Percentiles rank a stretch among this genome's conserved stretches.
Conservation (phyloP, 345 rosid species). For the Microthlaspi erraticum region DNA sequence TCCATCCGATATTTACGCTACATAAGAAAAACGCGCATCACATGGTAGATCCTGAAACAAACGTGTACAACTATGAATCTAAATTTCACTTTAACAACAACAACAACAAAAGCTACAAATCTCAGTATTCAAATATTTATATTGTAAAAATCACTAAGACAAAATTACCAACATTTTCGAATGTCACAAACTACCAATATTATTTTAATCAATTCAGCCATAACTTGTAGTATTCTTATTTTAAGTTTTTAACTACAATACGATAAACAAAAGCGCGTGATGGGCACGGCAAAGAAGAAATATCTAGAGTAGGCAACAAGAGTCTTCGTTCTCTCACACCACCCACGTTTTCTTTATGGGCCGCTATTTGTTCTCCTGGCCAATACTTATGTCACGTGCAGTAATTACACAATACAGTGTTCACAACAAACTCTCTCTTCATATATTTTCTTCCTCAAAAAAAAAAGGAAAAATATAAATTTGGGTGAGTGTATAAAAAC, state of each 20-base stretch:
- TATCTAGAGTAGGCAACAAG: conserved; percentile 2
- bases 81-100: background rate
- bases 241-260: too few species aligned
- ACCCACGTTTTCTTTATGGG: conserved; percentile 45
- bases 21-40: conserved; percentile 36
- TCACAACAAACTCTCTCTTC: conserved; percentile 27
- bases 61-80: conserved; percentile 36
- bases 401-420: conserved; percentile 20
- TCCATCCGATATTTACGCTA: conserved; percentile 38
- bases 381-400: conserved; percentile 41
- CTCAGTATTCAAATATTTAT: too few species aligned
- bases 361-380: conserved; percentile 39
- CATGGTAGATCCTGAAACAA: conserved; percentile 36
- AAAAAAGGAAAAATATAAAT: background rate
- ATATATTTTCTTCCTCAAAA: background rate
- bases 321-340: conserved; percentile 13
- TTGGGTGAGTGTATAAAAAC: conserved; percentile 15
- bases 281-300: conserved; percentile 11
- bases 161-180: too few species aligned
- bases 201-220: too few species aligned
- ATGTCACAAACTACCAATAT: too few species aligned
- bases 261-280: conserved; percentile 13
- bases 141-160: too few species aligned
- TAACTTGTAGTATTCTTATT: too few species aligned
- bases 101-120: too few species aligned